Evolutionary conservation across 2,329 filamentous ascomycete genomes (phyloP), one percentile per base, ranked within the genome.

Genomic region (Triangularia verruculosa): DNA sequence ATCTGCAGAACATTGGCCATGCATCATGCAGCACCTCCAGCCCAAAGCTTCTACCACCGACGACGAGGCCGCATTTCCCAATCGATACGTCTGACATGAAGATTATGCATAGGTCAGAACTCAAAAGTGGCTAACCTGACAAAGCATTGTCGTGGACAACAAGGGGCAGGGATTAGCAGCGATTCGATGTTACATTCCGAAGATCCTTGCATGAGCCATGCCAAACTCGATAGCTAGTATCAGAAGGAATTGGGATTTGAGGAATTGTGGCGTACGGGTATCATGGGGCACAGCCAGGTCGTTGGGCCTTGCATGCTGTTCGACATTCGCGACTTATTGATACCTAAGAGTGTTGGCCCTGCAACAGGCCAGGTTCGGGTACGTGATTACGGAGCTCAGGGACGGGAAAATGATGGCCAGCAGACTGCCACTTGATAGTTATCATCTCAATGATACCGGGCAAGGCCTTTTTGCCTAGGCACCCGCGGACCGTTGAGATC

Each of bases 121-220:
- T 47, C 39, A 47, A 47, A 47, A 47, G 39, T 17, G n/a, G n/a
- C 39, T 24, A 15, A 24, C 22, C 22, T 54, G 51, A 25, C 51
- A 24, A 28, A 54, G 51, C 22, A 25, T 2, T 9, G 7, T n/a
- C 17, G 7, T 51, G 13, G 15, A 24, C 20, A 24, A n/a, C 8
- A 12, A 24, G 2, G 7, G 43, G 11, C n/a, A 13, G 43, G 47
- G 47, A 52, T 25, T 25, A 9, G 51, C 51, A 15, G 25, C 20
- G 51, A 25, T 27, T 15, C 25, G 15, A 28, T 6, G 51, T 54
- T 54, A 28, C 51, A 54, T 54, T 54, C 51, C 51, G 51, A 28
- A 54, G 51, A n/a, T 25, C 51, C 51, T 54, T 54, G 51, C 51
- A 54, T n/a, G 51, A 54, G 51, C 51, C n/a, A 47, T 12, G 39